Conservation (phyloP, 805 yeast genomes). For the Cyberlindnera euphorbiae region DNA sequence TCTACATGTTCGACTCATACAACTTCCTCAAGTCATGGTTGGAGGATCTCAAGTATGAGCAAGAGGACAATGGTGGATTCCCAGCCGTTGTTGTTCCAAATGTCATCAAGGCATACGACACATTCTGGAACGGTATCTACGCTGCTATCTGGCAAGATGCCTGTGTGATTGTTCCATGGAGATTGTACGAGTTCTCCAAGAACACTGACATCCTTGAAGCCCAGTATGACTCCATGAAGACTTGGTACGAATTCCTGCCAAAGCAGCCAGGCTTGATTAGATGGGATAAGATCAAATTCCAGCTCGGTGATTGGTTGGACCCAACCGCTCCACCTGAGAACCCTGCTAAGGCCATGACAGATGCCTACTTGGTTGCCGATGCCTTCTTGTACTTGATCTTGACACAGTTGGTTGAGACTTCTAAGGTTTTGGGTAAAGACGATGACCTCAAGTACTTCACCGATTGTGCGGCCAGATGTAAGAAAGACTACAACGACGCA, state of each 20-base stretch:
- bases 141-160: conserved; percentile 22
- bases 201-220: conserved; percentile 12
- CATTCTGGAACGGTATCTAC: conserved; percentile 11
- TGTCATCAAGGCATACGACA: conserved; percentile 10
- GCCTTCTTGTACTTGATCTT: conserved; percentile 15
- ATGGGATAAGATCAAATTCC: conserved; percentile 13
- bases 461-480: conserved; percentile 1
- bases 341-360: conserved; percentile 15
- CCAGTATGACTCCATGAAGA: conserved; percentile 19
- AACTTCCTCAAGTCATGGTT: conserved; percentile 19
- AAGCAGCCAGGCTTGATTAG: conserved; percentile 12
- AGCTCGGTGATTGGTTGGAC: conserved; percentile 19
- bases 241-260: conserved; percentile 18
- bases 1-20: conserved; percentile 18
- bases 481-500: conserved; percentile 13
- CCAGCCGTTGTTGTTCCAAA: conserved; percentile 19
- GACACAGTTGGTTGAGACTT: conserved; percentile 9
- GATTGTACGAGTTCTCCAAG: conserved; percentile 10
- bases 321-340: conserved; percentile 20
- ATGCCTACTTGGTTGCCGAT: conserved; percentile 18
- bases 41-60: conserved; percentile 15
- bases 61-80: conserved; percentile 14
- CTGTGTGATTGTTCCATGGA: conserved; percentile 17
- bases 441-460: conserved; percentile 9
- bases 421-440: conserved; percentile 5